Percentiles rank a stretch among this genome's conserved stretches.
phyloP scores from a whole-genome alignment of 2,329 filamentous ascomycete species.

The Pseudogymnoascus sp. region DNA sequence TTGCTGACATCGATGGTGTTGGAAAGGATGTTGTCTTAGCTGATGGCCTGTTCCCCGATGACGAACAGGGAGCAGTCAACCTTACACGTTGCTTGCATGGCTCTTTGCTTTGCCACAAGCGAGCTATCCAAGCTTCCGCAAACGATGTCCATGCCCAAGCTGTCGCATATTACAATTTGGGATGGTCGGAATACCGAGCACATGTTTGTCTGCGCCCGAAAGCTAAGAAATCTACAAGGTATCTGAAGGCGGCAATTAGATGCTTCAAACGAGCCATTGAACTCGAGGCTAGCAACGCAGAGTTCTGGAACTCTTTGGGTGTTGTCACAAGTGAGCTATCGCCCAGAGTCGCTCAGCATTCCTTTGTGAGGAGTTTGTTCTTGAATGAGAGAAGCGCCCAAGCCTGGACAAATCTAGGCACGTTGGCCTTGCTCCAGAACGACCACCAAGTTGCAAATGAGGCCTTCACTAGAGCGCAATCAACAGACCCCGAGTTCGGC shows the following conservation, averaged over 20 bases:
- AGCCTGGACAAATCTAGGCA: slow-evolving; percentile 85
- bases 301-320: slow-evolving; percentile 96
- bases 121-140: slow-evolving; percentile 66
- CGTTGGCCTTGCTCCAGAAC: slow-evolving; percentile 75
- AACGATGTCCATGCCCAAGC: slow-evolving; percentile 81
- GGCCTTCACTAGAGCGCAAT: slow-evolving; percentile 84
- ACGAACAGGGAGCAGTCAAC: slow-evolving; percentile 31
- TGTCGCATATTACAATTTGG: slow-evolving; percentile 94
- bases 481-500: slow-evolving; percentile 86
- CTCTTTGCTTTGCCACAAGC: slow-evolving; percentile 78
- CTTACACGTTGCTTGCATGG: slow-evolving; percentile 58
- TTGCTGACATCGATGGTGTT: slow-evolving; percentile 64
- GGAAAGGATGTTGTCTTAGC: slow-evolving; percentile 34
- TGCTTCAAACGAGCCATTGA: slow-evolving; percentile 97
- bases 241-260: slow-evolving; percentile 72
- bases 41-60: slow-evolving; percentile 27
- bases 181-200: slow-evolving; percentile 84
- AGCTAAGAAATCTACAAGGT: slow-evolving; percentile 51
- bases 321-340: slow-evolving; percentile 84
- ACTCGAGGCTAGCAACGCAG: slow-evolving; percentile 83
- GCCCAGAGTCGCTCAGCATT: slow-evolving; percentile 82
- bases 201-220: slow-evolving; percentile 56
- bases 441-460: slow-evolving; percentile 83
- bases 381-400: slow-evolving; percentile 81
- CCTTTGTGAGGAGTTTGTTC: slow-evolving; percentile 86